Evolutionary conservation across 805 yeast genomes (phyloP), one percentile per base, ranked within the genome.

Genomic region (Yarrowia alimentaria): DNA sequence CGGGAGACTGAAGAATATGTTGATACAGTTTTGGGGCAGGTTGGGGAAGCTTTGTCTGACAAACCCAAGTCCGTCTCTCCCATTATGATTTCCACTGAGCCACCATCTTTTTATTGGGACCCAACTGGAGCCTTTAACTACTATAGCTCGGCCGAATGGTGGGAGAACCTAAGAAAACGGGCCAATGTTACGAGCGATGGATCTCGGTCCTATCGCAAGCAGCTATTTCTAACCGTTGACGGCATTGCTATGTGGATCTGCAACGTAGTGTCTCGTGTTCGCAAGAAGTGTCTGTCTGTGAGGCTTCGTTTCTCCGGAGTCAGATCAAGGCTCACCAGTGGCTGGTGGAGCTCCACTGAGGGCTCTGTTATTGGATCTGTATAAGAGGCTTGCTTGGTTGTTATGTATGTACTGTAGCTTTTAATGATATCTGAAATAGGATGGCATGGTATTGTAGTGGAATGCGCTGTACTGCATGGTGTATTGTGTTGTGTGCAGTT

Each of bases 251-350:
- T 20, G 25, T 40, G 33, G 33, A 2, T 28, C 12, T 28, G 28
- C 6, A 13, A 24, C 7, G 33, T 28, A 13, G 47, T 28, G 10
- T 10, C 32, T 11, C 33, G 33, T 4, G 19, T 40, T 13, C 32
- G 33, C 11, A 18, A 32, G 10, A 32, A 29, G 14, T n/a, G 13
- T 12, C 24, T 16, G 33, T 26, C 33, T 19, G 26, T 37, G 30
- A 17, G 43, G 30, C 11, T 30, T 37, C 22, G 43, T 24, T 37
- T 37, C 43, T n/a, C n/a, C n/a, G n/a, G n/a, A n/a, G n/a, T n/a
- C n/a, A n/a, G n/a, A n/a, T n/a, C n/a, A n/a, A n/a, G n/a, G n/a
- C n/a, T n/a, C n/a, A n/a, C n/a, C n/a, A n/a, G n/a, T n/a, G n/a
- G n/a, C n/a, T n/a, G n/a, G n/a, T n/a, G n/a, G n/a, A n/a, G n/a